phyloP scores from a whole-genome alignment of 352 stramenopile species.

The Pythium rhizo-oryzae region DNA sequence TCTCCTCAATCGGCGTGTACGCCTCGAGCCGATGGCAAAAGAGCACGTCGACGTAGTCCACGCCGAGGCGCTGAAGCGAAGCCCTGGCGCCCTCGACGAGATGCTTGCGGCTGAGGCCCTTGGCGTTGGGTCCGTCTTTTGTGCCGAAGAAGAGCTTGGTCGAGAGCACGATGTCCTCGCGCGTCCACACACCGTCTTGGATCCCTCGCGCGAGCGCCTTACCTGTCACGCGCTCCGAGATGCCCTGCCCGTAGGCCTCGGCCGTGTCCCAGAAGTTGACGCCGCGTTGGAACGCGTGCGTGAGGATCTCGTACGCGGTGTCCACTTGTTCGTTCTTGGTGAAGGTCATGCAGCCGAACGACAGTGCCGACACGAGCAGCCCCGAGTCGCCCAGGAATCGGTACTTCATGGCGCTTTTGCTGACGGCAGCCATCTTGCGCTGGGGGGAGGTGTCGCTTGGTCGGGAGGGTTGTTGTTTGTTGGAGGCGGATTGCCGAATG shows the following conservation, averaged over 20 bases:
- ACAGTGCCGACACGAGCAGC: conserved; percentile 26
- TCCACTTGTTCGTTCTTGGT: not conserved
- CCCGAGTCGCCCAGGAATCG: conserved; percentile 28
- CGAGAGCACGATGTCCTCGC: conserved; percentile 58
- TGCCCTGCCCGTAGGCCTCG: conserved; percentile 39
- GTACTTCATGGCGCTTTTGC: conserved; percentile 26
- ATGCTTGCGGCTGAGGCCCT: conserved; percentile 45
- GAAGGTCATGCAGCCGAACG: conserved; percentile 24
- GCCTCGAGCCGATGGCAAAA: conserved; percentile 42
- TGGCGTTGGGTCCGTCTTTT: conserved; percentile 26
- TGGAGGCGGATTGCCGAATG: too few species aligned
- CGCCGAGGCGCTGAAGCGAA: conserved; percentile 43
- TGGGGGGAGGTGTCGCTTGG: too few species aligned
- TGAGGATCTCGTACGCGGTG: conserved; percentile 17
- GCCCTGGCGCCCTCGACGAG: conserved; percentile 53
- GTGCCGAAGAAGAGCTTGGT: conserved; percentile 66
- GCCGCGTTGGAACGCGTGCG: conserved; percentile 24
- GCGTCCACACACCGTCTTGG: conserved; percentile 26
- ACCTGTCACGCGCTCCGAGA: conserved; percentile 40
- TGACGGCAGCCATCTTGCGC: too few species aligned
- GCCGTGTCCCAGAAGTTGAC: conserved; percentile 71
- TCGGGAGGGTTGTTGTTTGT: too few species aligned
- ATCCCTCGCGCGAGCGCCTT: conserved; percentile 36
- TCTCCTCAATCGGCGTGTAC: conserved; percentile 44
- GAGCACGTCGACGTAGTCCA: conserved; percentile 52